phyloP scores from a whole-genome alignment of 1,139 yeast species.

The Suhomyces bribrorum region DNA sequence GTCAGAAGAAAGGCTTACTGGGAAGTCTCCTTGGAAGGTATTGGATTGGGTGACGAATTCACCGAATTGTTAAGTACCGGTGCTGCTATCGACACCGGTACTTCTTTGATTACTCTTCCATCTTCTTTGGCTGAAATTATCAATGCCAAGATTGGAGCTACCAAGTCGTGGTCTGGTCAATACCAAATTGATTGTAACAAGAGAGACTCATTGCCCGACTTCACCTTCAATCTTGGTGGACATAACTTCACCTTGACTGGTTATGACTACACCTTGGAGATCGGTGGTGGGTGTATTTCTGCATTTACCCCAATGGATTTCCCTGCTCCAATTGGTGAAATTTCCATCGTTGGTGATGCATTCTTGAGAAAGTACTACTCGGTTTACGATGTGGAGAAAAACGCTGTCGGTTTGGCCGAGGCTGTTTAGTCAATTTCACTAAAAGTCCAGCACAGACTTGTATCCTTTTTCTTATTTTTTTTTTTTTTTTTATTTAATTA shows the following conservation, averaged over 20 bases:
- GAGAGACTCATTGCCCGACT: slow-evolving; percentile 82
- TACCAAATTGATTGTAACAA: slow-evolving; percentile 85
- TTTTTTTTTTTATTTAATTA: too few relatives aligned
- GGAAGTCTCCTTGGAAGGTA: slow-evolving; percentile 93
- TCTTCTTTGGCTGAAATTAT: slow-evolving; percentile 92
- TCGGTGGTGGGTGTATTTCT: slow-evolving; percentile 91
- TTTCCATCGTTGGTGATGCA: slow-evolving; percentile 95
- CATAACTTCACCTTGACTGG: slow-evolving; percentile 87
- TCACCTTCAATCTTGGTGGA: slow-evolving; percentile 86
- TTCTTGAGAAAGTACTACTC: slow-evolving; percentile 95
- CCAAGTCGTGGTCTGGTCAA: slow-evolving; percentile 96
- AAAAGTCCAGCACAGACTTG: not conserved
- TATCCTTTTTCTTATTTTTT: not conserved
- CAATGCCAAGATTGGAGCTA: slow-evolving; percentile 95
- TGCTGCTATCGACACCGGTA: slow-evolving; percentile 98
- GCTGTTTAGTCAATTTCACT: slow-evolving; percentile 1
- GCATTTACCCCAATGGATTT: slow-evolving; percentile 96
- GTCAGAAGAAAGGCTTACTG: slow-evolving; percentile 99
- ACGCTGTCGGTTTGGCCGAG: slow-evolving; percentile 91
- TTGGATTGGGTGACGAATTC: slow-evolving; percentile 87
- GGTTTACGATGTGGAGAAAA: slow-evolving; percentile 82
- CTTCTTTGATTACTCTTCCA: slow-evolving; percentile 92
- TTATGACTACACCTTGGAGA: slow-evolving; percentile 89
- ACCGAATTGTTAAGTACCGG: slow-evolving; percentile 83
- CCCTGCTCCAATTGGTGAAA: slow-evolving; percentile 95